A percentile compares a stretch with the other conserved stretches of the same genome.
phyloP scores from a whole-genome alignment of 352 stramenopile genomes.

The Globisporangium okanoganense region DNA sequence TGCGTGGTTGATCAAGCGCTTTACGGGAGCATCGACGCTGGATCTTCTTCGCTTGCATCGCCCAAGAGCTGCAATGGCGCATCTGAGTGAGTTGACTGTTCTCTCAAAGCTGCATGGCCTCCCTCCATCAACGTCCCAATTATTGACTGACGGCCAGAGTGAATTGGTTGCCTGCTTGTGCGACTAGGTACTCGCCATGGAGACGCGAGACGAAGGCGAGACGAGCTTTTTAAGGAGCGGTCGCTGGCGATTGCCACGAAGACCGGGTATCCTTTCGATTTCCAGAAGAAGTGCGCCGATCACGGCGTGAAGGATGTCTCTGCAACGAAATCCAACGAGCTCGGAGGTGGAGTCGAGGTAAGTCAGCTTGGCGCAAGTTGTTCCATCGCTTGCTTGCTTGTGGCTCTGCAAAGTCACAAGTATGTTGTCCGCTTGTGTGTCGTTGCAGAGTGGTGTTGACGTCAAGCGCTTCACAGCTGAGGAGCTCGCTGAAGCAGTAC shows the following conservation, averaged over 20 bases:
- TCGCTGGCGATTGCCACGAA: slow-evolving; percentile 38
- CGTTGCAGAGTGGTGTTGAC: neutral
- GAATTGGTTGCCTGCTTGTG: neutral
- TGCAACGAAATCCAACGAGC: neutral
- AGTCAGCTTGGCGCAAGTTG: too few relatives aligned
- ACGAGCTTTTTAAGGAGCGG: slow-evolving; percentile 43
- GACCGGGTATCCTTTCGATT: slow-evolving; percentile 40
- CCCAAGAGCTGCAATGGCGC: neutral
- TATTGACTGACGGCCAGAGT: neutral
- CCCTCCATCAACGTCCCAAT: neutral
- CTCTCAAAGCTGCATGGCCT: neutral
- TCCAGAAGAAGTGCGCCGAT: slow-evolving; percentile 16
- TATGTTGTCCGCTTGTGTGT: neutral
- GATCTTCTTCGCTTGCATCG: neutral
- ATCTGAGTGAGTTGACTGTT: slow-evolving; percentile 3
- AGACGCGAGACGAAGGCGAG: slow-evolving; percentile 41
- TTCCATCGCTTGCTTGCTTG: neutral
- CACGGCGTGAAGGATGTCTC: slow-evolving; percentile 5
- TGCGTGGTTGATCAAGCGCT: neutral
- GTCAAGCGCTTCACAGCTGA: slow-evolving; percentile 13
- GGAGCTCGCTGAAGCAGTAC: slow-evolving; percentile 33
- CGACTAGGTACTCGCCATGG: slow-evolving; percentile 51
- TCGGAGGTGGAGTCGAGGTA: slow-evolving; percentile 7
- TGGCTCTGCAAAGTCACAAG: neutral
- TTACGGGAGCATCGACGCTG: neutral